Evolutionary conservation across 2,329 filamentous ascomycete species (phyloP), one percentile per base, ranked within the genome.

Genomic region (Aureobasidium namibiae): DNA sequence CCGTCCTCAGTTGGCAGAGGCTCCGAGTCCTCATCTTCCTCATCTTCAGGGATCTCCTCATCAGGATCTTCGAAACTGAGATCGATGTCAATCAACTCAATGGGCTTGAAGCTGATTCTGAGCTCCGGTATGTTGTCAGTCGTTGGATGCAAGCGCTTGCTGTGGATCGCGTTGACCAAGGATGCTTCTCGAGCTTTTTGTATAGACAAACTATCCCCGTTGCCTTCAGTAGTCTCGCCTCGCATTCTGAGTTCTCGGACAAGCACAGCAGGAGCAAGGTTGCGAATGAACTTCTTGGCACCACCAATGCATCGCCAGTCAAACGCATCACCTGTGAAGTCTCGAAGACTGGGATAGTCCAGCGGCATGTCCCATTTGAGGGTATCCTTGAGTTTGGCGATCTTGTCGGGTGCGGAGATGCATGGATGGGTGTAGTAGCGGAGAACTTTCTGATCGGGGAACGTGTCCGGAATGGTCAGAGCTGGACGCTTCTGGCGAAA

Each of bases 381-480:
- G 0, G 76, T 75, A 2, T 70, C 69, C 60, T 73, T 77, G 21
- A 92, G 66, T 42, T 75, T 77, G 3, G 81, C 73, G 53, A 92
- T 67, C 26, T 81, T 78, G 9, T 81, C 72, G 6, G 77, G 65
- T 0, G 79, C 78, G 0, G 92, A 96, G 3, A 96, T 87, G 1
- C 88, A 85, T 0, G 94, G 94, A 67, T 92, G 86, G 0, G 89
- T 92, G 66, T 99, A 99, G 68, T 90, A 96, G 11, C 88, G 81
- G 21, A 97, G 75, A 8, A 96, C 83, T 42, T 90, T 87, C 48
- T 82, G 74, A 63, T 89, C 86, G 0, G 94, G 94, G 64, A 97
- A 99, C 36, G 81, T 79, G 0, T 89, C 85, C 0, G 92, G 92
- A 33, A 99, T 88, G 4, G 73, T 76, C 48, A 96, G 74, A 1